Percentiles rank a stretch among this genome's conserved stretches.
These are phyloP conservation scores for Dipteronia dyeriana DNA, from an alignment of 345 rosid species.

Conservation along the genomic window DNA sequence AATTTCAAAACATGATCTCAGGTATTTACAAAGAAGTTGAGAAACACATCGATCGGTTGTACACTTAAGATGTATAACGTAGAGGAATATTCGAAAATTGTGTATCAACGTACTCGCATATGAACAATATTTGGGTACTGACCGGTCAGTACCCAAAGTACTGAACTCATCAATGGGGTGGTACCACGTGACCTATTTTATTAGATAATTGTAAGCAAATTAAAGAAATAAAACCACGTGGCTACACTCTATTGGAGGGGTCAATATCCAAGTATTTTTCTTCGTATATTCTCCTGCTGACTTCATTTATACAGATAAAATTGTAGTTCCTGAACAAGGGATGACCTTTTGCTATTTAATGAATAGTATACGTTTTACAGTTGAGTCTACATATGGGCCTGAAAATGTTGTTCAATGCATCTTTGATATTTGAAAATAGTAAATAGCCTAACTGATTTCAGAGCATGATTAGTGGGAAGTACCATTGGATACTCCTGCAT, in stretches of 20 bases:
- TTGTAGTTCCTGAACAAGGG: neutral
- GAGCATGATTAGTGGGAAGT: neutral
- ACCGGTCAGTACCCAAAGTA: too few relatives aligned
- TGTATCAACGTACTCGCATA: too few relatives aligned
- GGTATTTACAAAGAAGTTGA: neutral
- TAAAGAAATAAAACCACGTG: too few relatives aligned
- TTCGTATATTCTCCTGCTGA: neutral
- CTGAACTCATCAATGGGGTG: too few relatives aligned
- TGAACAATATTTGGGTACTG: too few relatives aligned
- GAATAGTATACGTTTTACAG: neutral
- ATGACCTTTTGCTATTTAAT: neutral
- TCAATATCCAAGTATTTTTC: too few relatives aligned
- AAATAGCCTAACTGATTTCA: neutral
- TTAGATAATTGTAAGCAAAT: too few relatives aligned
- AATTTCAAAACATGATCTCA: neutral
- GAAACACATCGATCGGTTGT: conserved; percentile 2
- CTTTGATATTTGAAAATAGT: neutral
- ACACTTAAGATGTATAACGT: neutral
- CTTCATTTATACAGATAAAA: neutral
- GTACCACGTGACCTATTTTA: too few relatives aligned
- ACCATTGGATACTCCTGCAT: neutral
- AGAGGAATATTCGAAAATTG: too few relatives aligned
- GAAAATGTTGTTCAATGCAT: conserved; percentile 16
- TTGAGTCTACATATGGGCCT: neutral
- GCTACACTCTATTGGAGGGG: too few relatives aligned